phyloP scores from a whole-genome alignment of 192 early-diverging fungal species.

The Anaeromyces robustus region DNA sequence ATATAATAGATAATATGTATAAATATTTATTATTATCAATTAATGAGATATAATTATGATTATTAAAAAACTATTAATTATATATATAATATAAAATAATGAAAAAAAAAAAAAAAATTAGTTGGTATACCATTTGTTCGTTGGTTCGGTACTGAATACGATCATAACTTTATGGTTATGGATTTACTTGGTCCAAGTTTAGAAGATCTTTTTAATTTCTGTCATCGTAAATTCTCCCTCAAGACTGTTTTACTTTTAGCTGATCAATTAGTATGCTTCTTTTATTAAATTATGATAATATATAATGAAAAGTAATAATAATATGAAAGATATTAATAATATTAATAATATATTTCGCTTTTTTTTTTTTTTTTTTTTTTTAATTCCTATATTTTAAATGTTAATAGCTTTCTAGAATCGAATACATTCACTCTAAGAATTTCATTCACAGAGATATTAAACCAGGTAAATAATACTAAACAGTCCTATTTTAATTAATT shows the following conservation, averaged over 20 bases:
- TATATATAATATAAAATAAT: background rate
- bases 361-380: background rate
- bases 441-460: slow-evolving; percentile 75
- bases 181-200: slow-evolving; percentile 83
- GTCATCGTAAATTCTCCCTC: slow-evolving; percentile 71
- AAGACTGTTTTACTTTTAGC: slow-evolving; percentile 76
- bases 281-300: too few relatives aligned
- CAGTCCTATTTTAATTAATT: background rate
- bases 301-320: too few relatives aligned
- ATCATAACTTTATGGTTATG: slow-evolving; percentile 75
- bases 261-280: slow-evolving; percentile 56
- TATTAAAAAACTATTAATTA: too few relatives aligned
- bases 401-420: slow-evolving; percentile 48
- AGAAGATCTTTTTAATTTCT: slow-evolving; percentile 81
- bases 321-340: background rate
- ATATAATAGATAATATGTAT: background rate
- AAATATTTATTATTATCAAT: background rate
- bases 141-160: slow-evolving; percentile 67
- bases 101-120: background rate
- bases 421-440: slow-evolving; percentile 70
- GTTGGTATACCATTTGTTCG: slow-evolving; percentile 79
- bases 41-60: too few relatives aligned
- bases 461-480: slow-evolving; percentile 11
- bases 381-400: slow-evolving; percentile 7
- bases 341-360: background rate